Base-by-base conservation (phyloP, 1,139 yeast genomes). In the Kodamaea fungicola region DNA sequence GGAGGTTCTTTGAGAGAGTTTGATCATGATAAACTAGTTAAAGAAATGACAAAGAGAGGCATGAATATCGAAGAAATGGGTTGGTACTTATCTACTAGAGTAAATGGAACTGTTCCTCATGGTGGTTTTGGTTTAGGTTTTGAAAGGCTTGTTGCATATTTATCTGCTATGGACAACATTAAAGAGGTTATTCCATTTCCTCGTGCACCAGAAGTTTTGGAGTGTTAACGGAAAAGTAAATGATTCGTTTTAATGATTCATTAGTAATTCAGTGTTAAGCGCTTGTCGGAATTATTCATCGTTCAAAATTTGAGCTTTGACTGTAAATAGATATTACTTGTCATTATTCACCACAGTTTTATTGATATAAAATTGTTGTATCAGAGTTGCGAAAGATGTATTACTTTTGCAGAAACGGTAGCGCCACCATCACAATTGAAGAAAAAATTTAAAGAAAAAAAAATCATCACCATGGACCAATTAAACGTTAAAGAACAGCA, bases 61-160 rank as follows among this genome's bases (percentile, higher is more conserved):
- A 81, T 82, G 86, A 76, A 80, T 53, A 45, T 62, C 5, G 70
- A 65, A 1, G 82, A 81, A 9, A 62, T 90, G 61, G 68, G 75
- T 24, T 94, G 99, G 99, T 94, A 90, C 55, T 52, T 83, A 23
- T 74, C 80, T 2, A 67, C 85, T 7, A 70, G 98, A 41, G 67
- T 67, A 44, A 81, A 85, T 47, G 98, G 97, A 0, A 67, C 85
- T 5, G 82, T 83, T 26, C 96, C 97, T 0, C 97, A 90, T 56
- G 98, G 98, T 32, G 99, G 99, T 0, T 94, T 85, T 61, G 99
- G 99, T 0, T 69, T 94, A 70, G 99, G 99, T 0, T 80, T 90
- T 50, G 98, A 94, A 57, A 67, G 99, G 43, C 62, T 92, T 30
- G 61, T 94, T 12, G 79, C 85, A 32, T 90, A 82, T 50, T 64